These are phyloP conservation scores for Geotrichum cucujoidarum DNA, from an alignment of 1,139 yeast species.

Conservation along the genomic window DNA sequence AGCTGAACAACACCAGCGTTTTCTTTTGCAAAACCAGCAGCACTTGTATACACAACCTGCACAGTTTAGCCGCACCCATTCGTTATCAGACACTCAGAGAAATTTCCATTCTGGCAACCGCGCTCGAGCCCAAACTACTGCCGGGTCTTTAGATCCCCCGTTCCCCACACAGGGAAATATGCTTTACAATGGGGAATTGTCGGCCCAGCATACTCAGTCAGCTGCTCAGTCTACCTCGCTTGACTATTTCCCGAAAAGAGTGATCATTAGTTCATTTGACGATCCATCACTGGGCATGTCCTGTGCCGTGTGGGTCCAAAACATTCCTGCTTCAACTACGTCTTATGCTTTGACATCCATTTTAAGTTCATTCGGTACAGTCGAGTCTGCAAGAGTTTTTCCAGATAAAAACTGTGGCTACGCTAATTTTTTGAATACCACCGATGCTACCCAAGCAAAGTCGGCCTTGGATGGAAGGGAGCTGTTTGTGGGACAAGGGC, in stretches of 20 bases:
- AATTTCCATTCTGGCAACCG: conserved; percentile 16
- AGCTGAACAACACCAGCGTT: conserved; percentile 18
- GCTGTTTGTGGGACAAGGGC: conserved; percentile 60
- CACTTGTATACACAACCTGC: conserved; percentile 22
- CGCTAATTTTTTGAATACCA: conserved; percentile 66
- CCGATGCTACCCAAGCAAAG: conserved; percentile 72
- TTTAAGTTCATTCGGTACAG: conserved; percentile 50
- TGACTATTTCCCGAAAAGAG: conserved; percentile 18
- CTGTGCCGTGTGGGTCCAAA: conserved; percentile 67
- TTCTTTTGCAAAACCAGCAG: conserved; percentile 13
- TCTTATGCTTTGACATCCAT: conserved; percentile 44
- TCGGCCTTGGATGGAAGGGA: conserved; percentile 77
- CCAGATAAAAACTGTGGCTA: conserved; percentile 55
- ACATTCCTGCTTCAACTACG: conserved; percentile 56
- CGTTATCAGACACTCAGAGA: conserved; percentile 14
- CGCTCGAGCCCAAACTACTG: conserved; percentile 28
- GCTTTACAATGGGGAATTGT: conserved; percentile 3
- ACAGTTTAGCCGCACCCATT: conserved; percentile 8
- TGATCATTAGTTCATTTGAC: conserved; percentile 43
- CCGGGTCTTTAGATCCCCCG: conserved; percentile 23
- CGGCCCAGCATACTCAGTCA: conserved; percentile 10
- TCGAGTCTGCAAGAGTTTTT: conserved; percentile 55
- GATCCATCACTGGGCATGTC: conserved; percentile 73
- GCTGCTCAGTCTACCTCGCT: conserved; percentile 8
- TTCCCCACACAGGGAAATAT: conserved; percentile 18